Percentiles rank a stretch among this genome's conserved stretches.
These are phyloP conservation scores for Cyclanthera cordifolia DNA, from an alignment of 306 rosid species.

Conservation along the genomic window DNA sequence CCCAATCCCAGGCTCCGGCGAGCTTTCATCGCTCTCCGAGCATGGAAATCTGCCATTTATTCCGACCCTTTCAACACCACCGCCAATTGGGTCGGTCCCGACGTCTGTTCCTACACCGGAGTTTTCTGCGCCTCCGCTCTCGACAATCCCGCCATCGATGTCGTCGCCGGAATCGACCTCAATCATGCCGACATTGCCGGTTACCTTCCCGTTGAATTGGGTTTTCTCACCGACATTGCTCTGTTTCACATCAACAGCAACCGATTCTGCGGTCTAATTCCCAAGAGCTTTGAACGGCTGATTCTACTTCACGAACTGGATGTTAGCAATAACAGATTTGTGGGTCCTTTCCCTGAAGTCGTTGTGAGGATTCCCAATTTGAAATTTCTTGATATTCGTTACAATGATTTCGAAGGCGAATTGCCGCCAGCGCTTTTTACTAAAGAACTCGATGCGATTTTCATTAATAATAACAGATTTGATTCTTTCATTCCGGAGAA, in stretches of 20 bases:
- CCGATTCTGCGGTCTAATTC: conserved; percentile 65
- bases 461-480: conserved; percentile 37
- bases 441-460: conserved; percentile 27
- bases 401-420: conserved; percentile 59
- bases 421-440: conserved; percentile 40
- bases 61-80: conserved; percentile 59
- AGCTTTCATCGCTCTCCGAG: conserved; percentile 62
- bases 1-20: conserved; percentile 26
- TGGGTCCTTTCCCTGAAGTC: conserved; percentile 44
- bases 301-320: conserved; percentile 45
- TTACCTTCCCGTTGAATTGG: conserved; percentile 49
- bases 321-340: conserved; percentile 70
- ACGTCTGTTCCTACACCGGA: conserved; percentile 64
- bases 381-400: conserved; percentile 47
- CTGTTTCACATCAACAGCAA: conserved; percentile 58
- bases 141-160: conserved; percentile 28
- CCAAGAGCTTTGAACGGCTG: conserved; percentile 36
- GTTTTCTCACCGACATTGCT: conserved; percentile 47
- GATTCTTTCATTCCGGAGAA: conserved; percentile 20
- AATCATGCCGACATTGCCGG: conserved; percentile 81
- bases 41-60: conserved; percentile 47
- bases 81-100: conserved; percentile 43
- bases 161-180: conserved; percentile 72
- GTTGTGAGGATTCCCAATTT: conserved; percentile 30
- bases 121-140: conserved; percentile 47